Evolutionary conservation across 2,329 filamentous ascomycete genomes (phyloP), one percentile per base, ranked within the genome.

Genomic region (Neopestalotiopsis sp.): DNA sequence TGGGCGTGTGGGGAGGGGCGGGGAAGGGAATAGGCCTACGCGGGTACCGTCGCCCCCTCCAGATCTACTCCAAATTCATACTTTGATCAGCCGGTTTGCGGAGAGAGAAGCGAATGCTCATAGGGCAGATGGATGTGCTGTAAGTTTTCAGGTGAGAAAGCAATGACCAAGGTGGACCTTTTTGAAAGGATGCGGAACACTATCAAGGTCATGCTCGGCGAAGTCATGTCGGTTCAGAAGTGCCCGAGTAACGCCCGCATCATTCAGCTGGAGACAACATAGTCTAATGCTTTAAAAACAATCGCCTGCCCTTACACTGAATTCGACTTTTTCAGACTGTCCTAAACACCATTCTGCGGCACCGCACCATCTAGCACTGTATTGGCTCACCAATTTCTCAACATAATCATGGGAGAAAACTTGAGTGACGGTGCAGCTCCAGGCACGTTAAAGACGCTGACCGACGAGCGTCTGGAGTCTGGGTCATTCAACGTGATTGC

Each of bases 401-500:
- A 53, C 9, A 10, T 7, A 53, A 17, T 17, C 17, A 53, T 53
- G 45, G 45, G 45, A 6, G 45, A 53, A 38, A 38, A 53, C 45
- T 17, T 9, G 45, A 20, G 17, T 17, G n/a, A 9, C 17, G 9
- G 7, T 3, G 45, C 45, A 53, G n/a, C 45, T 53, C 45, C 17
- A n/a, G 9, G 17, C 45, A n/a, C 45, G 57, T 38, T 42, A 10
- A 62, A 20, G 28, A 34, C 61, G 13, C 64, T 65, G n/a, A n/a
- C 64, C 13, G 65, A 66, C 38, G 59, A 64, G 13, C 68, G 68
- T 20, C 49, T 57, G 14, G 57, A 66, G 73, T 83, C 86, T 0
- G 89, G 88, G 65, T 90, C 88, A 0, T 76, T 86, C 75, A 89
- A 90, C 74, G 81, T 88, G 56, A 75, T 79, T 2, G 74, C 86